A percentile compares a stretch with the other conserved stretches of the same genome.
Conservation (phyloP, 2,329 filamentous ascomycete species). For the Ascochyta clinopodiicola region DNA sequence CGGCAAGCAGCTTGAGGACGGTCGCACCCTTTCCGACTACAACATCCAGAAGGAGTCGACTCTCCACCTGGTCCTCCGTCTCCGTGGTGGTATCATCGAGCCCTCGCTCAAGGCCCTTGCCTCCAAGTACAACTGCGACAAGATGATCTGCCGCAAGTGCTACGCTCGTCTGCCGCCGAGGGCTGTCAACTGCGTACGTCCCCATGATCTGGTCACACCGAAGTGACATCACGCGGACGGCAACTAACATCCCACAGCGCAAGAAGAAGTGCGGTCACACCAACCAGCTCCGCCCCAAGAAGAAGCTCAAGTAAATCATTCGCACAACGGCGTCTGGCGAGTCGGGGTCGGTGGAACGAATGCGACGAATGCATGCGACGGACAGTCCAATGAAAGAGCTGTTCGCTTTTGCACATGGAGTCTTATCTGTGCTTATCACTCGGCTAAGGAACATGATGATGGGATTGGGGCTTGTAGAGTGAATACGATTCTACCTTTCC, state of each 20-base stretch:
- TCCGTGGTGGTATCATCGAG: slow-evolving; percentile 97
- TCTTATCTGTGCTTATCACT: slow-evolving; percentile 37
- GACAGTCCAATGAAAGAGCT: slow-evolving; percentile 28
- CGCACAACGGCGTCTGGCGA: slow-evolving; percentile 46
- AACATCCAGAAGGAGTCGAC: slow-evolving; percentile 99
- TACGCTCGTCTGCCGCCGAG: slow-evolving; percentile 94
- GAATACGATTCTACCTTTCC: slow-evolving; percentile 43
- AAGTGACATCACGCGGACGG: not conserved
- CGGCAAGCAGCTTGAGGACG: slow-evolving; percentile 99
- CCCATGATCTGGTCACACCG: not conserved
- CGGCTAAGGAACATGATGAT: slow-evolving; percentile 32
- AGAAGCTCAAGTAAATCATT: slow-evolving; percentile 92
- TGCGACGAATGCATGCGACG: slow-evolving; percentile 42
- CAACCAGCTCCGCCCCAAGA: slow-evolving; percentile 99
- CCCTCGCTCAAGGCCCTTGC: slow-evolving; percentile 97
- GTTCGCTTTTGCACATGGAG: slow-evolving; percentile 37
- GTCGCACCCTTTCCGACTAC: slow-evolving; percentile 95
- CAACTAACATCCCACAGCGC: slow-evolving; percentile 37
- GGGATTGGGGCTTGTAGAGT: slow-evolving; percentile 43
- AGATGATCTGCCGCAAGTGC: slow-evolving; percentile 99
- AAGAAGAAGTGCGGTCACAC: slow-evolving; percentile 99
- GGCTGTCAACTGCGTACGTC: slow-evolving; percentile 88
- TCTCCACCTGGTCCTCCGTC: slow-evolving; percentile 96
- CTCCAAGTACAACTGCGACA: slow-evolving; percentile 99
- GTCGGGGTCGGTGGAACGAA: slow-evolving; percentile 39